These are phyloP conservation scores for Corniculantispora saksenae DNA, from an alignment of 2,329 filamentous ascomycete species.

Conservation along the genomic window DNA sequence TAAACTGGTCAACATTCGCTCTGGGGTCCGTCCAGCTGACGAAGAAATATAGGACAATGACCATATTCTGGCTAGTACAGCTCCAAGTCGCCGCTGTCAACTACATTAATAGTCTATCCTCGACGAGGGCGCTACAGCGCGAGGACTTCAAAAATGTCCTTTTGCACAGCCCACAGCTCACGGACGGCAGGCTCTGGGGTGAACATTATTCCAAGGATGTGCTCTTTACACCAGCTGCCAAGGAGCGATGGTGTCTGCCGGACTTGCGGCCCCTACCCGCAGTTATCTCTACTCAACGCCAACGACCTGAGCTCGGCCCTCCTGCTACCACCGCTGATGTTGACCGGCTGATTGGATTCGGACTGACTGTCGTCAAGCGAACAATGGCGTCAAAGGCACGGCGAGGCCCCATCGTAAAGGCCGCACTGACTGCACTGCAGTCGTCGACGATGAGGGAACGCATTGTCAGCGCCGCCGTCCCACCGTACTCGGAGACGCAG, in stretches of 20 bases:
- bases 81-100: slow-evolving; percentile 32
- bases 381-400: neutral
- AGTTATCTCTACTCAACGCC: neutral
- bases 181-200: slow-evolving; percentile 34
- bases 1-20: no score
- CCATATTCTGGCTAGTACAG: slow-evolving; percentile 37
- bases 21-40: neutral
- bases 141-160: slow-evolving; percentile 29
- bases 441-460: slow-evolving; percentile 29
- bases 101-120: slow-evolving; percentile 24
- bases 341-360: slow-evolving; percentile 31
- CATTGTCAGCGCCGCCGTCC: slow-evolving; percentile 19
- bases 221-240: slow-evolving; percentile 32
- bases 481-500: slow-evolving; percentile 35
- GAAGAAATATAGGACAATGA: slow-evolving; percentile 30
- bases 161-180: slow-evolving; percentile 28
- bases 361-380: slow-evolving; percentile 33
- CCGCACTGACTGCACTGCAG: slow-evolving; percentile 28
- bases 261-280: slow-evolving; percentile 33
- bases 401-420: slow-evolving; percentile 28
- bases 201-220: slow-evolving; percentile 34
- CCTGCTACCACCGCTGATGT: neutral
- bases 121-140: slow-evolving; percentile 15
- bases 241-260: slow-evolving; percentile 32
- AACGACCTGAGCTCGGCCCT: neutral